Base-by-base conservation (phyloP, 345 rosid genomes). In the Boechera retrofracta region DNA sequence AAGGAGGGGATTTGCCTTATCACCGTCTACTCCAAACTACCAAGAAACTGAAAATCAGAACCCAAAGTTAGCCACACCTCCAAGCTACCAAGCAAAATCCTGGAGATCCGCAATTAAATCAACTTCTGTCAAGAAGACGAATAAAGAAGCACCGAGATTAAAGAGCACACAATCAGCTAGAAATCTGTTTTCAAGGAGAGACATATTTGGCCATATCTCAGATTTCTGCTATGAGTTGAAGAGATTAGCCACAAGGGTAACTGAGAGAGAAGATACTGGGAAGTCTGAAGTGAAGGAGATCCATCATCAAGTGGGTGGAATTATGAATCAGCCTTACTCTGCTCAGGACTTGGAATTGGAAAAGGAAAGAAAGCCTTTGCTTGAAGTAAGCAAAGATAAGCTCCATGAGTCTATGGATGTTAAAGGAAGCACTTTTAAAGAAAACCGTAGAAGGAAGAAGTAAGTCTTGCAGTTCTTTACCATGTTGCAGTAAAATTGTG, bases 171-270 rank as follows among this genome's bases (percentile, higher is more conserved):
- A 87, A 16, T 95, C 99, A 12, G 91, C 97, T 0, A 87, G 90
- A 78, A 92, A 92, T 72, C 82, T 95, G 74, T 92, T 92, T 44
- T 89, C 86, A 0, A 96, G 98, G n/a, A 88, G 79, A 74, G 95
- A 91, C 67, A 86, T 92, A 73, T 71, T 95, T 1, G 79, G 79
- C 7, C 99, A 92, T 70, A 88, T 95, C 66, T 82, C 89, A 1
- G 98, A 92, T 41, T 92, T 95, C 49, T 93, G 97, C 80, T 85
- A 81, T 42, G 97, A 89, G 69, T 58, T 92, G 79, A 91, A 91
- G 96, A 91, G 86, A 75, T 65, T 95, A 77, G 92, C 98, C 0
- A 82, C 82, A 6, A 85, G 91, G 65, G 83, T 85, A 3, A 89
- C 82, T 79, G 96, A 86, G 79, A 86, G 85, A 72, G 98, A 90